A percentile compares a stretch with the other conserved stretches of the same genome.
phyloP scores from a whole-genome alignment of 225 moss, liverwort and hornwort species.

The Asterella californica region DNA sequence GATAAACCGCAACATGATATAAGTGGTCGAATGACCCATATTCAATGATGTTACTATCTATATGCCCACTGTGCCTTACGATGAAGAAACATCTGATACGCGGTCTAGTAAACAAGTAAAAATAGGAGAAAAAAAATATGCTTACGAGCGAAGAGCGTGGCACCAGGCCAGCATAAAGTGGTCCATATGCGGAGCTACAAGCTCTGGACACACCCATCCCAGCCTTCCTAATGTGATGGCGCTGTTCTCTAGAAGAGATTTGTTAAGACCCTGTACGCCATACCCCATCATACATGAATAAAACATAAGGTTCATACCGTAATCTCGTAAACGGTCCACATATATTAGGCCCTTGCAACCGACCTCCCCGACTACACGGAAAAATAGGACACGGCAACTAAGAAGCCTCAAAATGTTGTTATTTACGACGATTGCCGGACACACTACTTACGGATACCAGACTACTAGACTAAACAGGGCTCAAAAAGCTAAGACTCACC shows the following conservation, averaged over 20 bases:
- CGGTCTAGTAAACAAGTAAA: background rate
- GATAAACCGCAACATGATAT: background rate
- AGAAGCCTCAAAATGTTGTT: background rate
- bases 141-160: conserved; percentile 96
- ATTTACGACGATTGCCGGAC: background rate
- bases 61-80: background rate
- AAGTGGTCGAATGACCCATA: background rate
- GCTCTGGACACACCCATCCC: conserved; percentile 99
- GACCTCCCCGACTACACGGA: background rate
- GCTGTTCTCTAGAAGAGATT: conserved; percentile 97
- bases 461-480: background rate
- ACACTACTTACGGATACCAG: background rate
- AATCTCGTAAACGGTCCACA: background rate
- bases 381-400: background rate
- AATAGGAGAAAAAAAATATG: conserved; percentile 9
- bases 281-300: conserved; percentile 28
- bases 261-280: conserved; percentile 87
- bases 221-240: conserved; percentile 97
- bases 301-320: background rate
- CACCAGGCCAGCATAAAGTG: conserved; percentile 99
- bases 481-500: conserved; percentile 39
- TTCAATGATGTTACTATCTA: background rate
- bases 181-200: conserved; percentile 98
- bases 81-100: background rate
- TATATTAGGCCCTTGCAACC: background rate